phyloP scores from a whole-genome alignment of 1,139 yeast genomes.

The Debaryomycetaceae sp. region DNA sequence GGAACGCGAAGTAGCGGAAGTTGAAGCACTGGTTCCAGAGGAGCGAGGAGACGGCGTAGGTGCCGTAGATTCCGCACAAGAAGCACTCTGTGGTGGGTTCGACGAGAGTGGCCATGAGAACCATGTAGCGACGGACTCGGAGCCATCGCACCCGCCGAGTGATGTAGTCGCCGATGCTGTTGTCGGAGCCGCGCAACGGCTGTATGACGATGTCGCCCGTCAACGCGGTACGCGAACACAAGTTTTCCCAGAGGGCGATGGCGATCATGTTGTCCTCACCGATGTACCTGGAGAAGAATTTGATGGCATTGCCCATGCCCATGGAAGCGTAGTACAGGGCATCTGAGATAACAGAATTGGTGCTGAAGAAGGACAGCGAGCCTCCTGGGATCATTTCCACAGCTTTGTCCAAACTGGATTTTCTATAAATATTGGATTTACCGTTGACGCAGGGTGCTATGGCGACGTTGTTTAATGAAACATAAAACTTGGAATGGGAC shows the following conservation, averaged over 20 bases:
- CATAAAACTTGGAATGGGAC: slow-evolving; percentile 81
- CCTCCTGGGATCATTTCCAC: slow-evolving; percentile 39
- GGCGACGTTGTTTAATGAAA: slow-evolving; percentile 70
- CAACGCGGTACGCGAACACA: slow-evolving; percentile 69
- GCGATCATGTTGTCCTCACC: slow-evolving; percentile 96
- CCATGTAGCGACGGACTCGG: slow-evolving; percentile 89
- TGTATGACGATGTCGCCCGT: slow-evolving; percentile 79
- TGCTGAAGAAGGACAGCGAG: slow-evolving; percentile 29
- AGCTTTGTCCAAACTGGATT: slow-evolving; percentile 64
- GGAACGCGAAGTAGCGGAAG: slow-evolving; percentile 42
- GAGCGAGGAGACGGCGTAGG: slow-evolving; percentile 54
- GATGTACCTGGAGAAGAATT: slow-evolving; percentile 74
- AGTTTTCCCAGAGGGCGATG: slow-evolving; percentile 74
- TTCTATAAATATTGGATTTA: slow-evolving; percentile 77
- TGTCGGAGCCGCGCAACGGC: slow-evolving; percentile 57
- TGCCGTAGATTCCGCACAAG: slow-evolving; percentile 65
- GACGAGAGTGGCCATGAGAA: slow-evolving; percentile 72
- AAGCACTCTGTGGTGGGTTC: slow-evolving; percentile 87
- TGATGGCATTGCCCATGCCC: slow-evolving; percentile 54
- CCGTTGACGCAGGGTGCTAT: slow-evolving; percentile 92
- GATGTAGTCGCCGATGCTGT: slow-evolving; percentile 52
- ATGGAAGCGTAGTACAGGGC: slow-evolving; percentile 26
- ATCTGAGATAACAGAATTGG: slow-evolving; percentile 26
- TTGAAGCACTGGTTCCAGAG: slow-evolving; percentile 32
- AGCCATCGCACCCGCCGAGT: slow-evolving; percentile 79